Percentiles rank a stretch among this genome's conserved stretches.
Conservation (phyloP, 768 basidiomycete genomes). For the Amanita fuliginea region DNA sequence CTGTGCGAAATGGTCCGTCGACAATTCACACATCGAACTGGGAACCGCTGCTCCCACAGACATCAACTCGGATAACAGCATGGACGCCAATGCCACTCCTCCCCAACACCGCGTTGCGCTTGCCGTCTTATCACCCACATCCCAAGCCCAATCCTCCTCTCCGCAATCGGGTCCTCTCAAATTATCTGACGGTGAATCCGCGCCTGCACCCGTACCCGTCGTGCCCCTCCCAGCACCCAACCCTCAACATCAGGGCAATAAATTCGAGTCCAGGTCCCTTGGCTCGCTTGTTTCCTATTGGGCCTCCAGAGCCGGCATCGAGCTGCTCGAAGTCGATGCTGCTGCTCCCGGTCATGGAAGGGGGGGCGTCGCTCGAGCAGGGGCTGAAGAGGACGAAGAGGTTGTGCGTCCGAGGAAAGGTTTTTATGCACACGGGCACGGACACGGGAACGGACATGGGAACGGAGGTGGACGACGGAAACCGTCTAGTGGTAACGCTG, state of each 20-base stretch:
- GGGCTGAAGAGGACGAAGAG: slow-evolving; percentile 11
- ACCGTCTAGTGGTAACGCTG: neutral
- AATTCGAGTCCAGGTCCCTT: slow-evolving; percentile 53
- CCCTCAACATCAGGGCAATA: slow-evolving; percentile 30
- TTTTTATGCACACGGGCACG: slow-evolving; percentile 9
- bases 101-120: slow-evolving; percentile 42
- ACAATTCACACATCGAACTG: slow-evolving; percentile 20
- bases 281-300: slow-evolving; percentile 56
- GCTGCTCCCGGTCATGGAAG: slow-evolving; percentile 23
- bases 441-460: slow-evolving; percentile 6
- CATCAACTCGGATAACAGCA: neutral
- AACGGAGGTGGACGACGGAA: slow-evolving; percentile 13
- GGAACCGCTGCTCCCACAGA: slow-evolving; percentile 14
- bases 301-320: slow-evolving; percentile 54
- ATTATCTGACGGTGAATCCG: slow-evolving; percentile 16
- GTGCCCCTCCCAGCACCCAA: slow-evolving; percentile 59
- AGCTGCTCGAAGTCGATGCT: slow-evolving; percentile 43
- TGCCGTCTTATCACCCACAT: slow-evolving; percentile 35
- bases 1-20: slow-evolving; percentile 67
- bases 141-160: slow-evolving; percentile 27
- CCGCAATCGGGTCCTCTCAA: slow-evolving; percentile 19
- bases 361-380: slow-evolving; percentile 21
- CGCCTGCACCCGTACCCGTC: slow-evolving; percentile 21
- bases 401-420: neutral
- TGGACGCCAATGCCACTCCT: neutral